phyloP scores from a whole-genome alignment of 257 asterid species.

The Catharanthus roseus region DNA sequence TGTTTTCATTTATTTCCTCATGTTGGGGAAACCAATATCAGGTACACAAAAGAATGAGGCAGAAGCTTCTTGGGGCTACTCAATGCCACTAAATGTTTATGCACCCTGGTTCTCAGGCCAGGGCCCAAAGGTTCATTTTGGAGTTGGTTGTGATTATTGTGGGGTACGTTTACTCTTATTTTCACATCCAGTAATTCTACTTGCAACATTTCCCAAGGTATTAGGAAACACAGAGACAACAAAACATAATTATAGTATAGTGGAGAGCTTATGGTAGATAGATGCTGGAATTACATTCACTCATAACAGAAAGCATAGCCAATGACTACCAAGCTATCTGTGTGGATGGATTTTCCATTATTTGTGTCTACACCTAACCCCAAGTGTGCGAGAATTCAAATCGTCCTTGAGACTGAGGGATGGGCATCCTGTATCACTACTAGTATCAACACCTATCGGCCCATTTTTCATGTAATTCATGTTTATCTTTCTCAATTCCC shows the following conservation, averaged over 20 bases:
- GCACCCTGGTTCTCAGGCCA: slow-evolving; percentile 19
- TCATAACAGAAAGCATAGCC: neutral
- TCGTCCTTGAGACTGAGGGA: neutral
- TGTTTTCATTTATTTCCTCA: neutral
- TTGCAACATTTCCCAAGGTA: neutral
- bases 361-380: neutral
- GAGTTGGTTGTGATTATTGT: slow-evolving; percentile 68
- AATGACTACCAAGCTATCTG: neutral
- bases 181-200: neutral
- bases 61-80: neutral
- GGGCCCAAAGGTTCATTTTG: slow-evolving; percentile 37
- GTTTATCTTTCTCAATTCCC: neutral
- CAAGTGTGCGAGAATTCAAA: neutral
- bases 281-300: neutral
- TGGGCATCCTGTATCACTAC: neutral
- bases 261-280: neutral
- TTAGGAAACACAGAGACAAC: neutral
- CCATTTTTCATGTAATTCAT: neutral
- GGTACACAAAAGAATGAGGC: slow-evolving; percentile 1
- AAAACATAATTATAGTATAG: neutral
- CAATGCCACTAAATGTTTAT: neutral
- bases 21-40: neutral
- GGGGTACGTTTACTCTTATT: slow-evolving; percentile 45
- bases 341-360: neutral
- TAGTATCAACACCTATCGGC: neutral